These are phyloP conservation scores for Allium sativum DNA, from an alignment of 106 monocot genomes.

Conservation along the genomic window DNA sequence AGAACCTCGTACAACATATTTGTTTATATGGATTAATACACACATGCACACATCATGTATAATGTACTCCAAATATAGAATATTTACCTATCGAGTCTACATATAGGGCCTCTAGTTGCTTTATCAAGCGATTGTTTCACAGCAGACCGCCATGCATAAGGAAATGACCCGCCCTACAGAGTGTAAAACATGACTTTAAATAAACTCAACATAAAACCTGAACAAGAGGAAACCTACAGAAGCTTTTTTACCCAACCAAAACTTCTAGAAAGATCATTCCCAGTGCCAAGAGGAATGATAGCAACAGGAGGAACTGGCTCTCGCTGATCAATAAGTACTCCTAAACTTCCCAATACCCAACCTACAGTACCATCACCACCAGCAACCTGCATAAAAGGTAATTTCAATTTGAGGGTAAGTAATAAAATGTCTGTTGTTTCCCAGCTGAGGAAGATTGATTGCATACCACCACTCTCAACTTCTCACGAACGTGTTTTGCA, in stretches of 20 bases:
- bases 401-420: no score
- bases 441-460: neutral
- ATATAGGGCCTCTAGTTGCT: constrained; percentile 43
- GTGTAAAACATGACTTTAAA: neutral
- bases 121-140: constrained; percentile 53
- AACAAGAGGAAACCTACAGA: neutral
- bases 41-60: neutral
- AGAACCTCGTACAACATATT: no score
- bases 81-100: constrained; percentile 74
- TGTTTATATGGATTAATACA: neutral
- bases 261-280: constrained; percentile 93
- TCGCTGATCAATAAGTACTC: constrained; percentile 53
- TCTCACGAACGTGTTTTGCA: constrained; percentile 61
- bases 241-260: constrained; percentile 82
- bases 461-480: constrained; percentile 80
- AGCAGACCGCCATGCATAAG: constrained; percentile 85
- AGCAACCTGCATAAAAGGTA: constrained; percentile 60
- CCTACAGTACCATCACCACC: constrained; percentile 99
- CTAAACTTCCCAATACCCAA: constrained; percentile 84
- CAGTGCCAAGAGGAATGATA: constrained; percentile 97
- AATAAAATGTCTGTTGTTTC: no score
- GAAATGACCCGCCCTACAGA: constrained; percentile 87
- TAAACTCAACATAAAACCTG: neutral
- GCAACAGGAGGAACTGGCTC: constrained; percentile 85
- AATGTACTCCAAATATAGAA: neutral